These are phyloP conservation scores for Prunus salicina DNA, from an alignment of 306 rosid species.

Conservation along the genomic window DNA sequence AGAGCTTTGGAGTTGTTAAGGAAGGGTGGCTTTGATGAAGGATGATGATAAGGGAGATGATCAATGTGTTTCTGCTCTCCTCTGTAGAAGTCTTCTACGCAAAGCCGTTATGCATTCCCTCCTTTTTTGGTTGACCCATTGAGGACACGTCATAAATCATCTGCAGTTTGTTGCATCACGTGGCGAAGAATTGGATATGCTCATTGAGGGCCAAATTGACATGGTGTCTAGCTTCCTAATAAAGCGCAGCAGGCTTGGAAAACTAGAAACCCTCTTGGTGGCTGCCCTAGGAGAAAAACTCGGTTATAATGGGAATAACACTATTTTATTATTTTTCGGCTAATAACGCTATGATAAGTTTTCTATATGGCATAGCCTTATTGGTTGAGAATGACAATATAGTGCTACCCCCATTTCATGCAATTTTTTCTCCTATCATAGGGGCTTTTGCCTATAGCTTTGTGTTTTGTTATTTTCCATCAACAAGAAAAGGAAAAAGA, in stretches of 20 bases:
- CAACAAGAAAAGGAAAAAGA: no score
- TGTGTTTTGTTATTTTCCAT: no score
- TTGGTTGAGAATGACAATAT: background rate
- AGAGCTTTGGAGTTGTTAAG: no score
- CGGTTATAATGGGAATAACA: no score
- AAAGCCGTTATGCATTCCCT: constrained; percentile 31
- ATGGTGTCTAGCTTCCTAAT: background rate
- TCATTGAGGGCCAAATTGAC: background rate
- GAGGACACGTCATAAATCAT: constrained; percentile 26
- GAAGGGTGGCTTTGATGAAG: no score
- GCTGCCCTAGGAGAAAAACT: no score
- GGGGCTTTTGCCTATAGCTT: no score
- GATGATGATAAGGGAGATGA: background rate
- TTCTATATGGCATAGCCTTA: background rate
- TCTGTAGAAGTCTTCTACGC: constrained; percentile 9
- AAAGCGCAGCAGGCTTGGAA: no score
- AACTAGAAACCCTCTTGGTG: no score
- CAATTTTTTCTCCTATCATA: no score
- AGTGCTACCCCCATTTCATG: no score
- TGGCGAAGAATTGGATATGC: background rate
- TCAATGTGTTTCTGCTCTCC: background rate
- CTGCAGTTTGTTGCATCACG: constrained; percentile 43
- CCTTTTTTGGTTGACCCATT: constrained; percentile 27
- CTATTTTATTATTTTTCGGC: fast-evolving
- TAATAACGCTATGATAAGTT: no score